Evolutionary conservation across 805 yeast genomes (phyloP), one percentile per base, ranked within the genome.

Genomic region (Metschnikowia colocasiae): DNA sequence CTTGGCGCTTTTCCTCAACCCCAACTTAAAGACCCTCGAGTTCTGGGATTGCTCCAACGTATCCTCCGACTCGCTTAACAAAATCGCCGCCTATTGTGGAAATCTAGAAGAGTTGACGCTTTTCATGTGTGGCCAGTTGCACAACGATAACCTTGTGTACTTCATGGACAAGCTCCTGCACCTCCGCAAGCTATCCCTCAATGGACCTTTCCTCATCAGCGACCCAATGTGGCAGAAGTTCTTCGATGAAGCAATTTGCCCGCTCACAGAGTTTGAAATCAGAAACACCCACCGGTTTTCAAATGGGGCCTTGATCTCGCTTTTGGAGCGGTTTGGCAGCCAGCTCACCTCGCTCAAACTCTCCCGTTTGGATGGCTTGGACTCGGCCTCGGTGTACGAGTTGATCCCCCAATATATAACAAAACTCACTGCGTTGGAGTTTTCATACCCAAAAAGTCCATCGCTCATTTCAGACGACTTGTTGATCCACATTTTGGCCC

Each of bases 31-130:
- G 46, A 62, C 67, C 3, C 66, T 94, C 25, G 86, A 86, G 52
- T 81, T 94, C 52, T 88, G 96, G 90, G 99, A 94, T 66, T 94
- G 99, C 63, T 89, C 97, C 0, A 82, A 81, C 41, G 73, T 94
- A 15, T 79, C 81, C 20, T 74, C 76, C 34, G 84, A 79, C 50
- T 78, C 94, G 0, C 75, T 83, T 51, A 77, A 79, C 56, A 74
- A 81, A 53, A 80, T 94, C 32, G 90, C 91, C 0, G 74, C 95
- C 0, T 85, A 69, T 61, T 87, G 96, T 55, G 96, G 97, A 0
- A 73, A 83, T 23, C 51, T 94, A 3, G 82, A 78, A 53, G 63
- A 73, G 1, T 62, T 94, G 37, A 83, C 83, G 0, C 68, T 94
- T 38, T 81, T 82, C 49, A 92, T 91, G 97, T 92, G 98, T 71